Percentiles rank a stretch among this genome's conserved stretches.
phyloP scores from a whole-genome alignment of 1,139 yeast genomes.

The Ogataea hybrid region DNA sequence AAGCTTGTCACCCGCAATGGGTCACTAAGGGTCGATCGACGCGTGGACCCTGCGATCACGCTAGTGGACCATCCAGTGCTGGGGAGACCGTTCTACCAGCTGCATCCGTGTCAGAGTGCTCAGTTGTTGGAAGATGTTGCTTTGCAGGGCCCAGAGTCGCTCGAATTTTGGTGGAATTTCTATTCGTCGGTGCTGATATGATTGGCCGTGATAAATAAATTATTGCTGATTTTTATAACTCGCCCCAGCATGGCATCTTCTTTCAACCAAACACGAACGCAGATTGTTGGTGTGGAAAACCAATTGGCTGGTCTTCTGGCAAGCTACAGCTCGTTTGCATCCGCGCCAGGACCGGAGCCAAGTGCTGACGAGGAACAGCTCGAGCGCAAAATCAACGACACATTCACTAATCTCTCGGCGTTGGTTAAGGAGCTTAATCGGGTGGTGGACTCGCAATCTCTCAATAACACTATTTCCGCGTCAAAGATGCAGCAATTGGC shows the following conservation, averaged over 20 bases:
- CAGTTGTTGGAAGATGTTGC: conserved; percentile 16
- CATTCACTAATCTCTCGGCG: conserved; percentile 42
- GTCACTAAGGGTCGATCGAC: conserved; percentile 5
- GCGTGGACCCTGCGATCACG: conserved; percentile 6
- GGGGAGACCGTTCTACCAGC: conserved; percentile 22
- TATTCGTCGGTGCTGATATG: conserved; percentile 14
- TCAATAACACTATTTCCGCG: conserved; percentile 41
- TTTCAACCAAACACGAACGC: conserved; percentile 52
- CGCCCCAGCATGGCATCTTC: conserved; percentile 18
- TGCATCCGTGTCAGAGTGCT: conserved; percentile 32
- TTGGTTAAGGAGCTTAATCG: conserved; percentile 38
- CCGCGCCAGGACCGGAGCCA: conserved; percentile 46
- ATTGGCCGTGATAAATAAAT: background rate
- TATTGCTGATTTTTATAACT: conserved; percentile 1
- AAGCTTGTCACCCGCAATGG: conserved; percentile 1
- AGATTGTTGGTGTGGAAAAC: conserved; percentile 54
- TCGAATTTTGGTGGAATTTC: conserved; percentile 27
- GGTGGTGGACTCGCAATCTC: conserved; percentile 51
- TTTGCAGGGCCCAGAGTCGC: conserved; percentile 1
- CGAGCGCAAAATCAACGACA: conserved; percentile 41
- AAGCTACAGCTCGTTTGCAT: conserved; percentile 52
- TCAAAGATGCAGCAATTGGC: conserved; percentile 79
- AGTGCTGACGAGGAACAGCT: conserved; percentile 46
- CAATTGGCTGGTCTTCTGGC: conserved; percentile 51
- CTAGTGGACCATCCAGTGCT: conserved; percentile 8